phyloP scores from a whole-genome alignment of 2,329 filamentous ascomycete genomes.

The Zopfia rhizophila region DNA sequence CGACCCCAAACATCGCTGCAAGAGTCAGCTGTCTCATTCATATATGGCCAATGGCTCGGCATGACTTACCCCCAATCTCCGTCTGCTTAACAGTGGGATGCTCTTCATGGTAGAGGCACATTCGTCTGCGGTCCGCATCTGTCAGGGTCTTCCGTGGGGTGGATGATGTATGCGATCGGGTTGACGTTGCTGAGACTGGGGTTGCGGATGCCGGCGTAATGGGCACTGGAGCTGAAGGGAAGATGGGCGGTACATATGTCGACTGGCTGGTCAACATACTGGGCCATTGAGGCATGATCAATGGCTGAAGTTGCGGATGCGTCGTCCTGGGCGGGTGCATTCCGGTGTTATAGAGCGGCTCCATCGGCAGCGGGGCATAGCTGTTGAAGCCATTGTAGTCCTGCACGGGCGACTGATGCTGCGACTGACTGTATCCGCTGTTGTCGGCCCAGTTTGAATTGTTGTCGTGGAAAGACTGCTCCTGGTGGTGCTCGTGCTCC shows the following conservation, averaged over 20 bases:
- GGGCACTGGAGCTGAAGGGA: slow-evolving; percentile 48
- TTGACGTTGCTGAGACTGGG: slow-evolving; percentile 52
- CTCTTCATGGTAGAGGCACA: slow-evolving; percentile 94
- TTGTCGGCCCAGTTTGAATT: slow-evolving; percentile 45
- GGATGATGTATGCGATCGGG: slow-evolving; percentile 57
- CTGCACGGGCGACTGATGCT: slow-evolving; percentile 52
- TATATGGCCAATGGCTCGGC: slow-evolving; percentile 26
- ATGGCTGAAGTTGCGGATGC: slow-evolving; percentile 53
- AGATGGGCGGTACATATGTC: slow-evolving; percentile 51
- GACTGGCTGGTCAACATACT: slow-evolving; percentile 56
- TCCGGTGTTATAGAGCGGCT: slow-evolving; percentile 48
- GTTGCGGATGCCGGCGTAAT: slow-evolving; percentile 51
- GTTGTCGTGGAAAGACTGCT: slow-evolving; percentile 48
- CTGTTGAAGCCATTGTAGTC: slow-evolving; percentile 52
- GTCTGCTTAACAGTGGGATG: slow-evolving; percentile 93
- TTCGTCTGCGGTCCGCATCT: slow-evolving; percentile 86
- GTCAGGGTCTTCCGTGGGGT: slow-evolving; percentile 89
- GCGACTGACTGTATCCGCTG: slow-evolving; percentile 42
- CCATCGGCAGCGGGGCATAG: slow-evolving; percentile 52
- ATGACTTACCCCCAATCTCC: slow-evolving; percentile 82
- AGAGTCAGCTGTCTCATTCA: slow-evolving; percentile 40
- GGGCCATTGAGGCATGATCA: slow-evolving; percentile 54
- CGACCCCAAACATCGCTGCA: slow-evolving; percentile 88
- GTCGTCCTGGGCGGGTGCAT: slow-evolving; percentile 54
- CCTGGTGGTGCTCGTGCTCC: slow-evolving; percentile 50